Evolutionary conservation across 352 stramenopile species (phyloP).

Genomic region (Saprolegnia diclina): DNA sequence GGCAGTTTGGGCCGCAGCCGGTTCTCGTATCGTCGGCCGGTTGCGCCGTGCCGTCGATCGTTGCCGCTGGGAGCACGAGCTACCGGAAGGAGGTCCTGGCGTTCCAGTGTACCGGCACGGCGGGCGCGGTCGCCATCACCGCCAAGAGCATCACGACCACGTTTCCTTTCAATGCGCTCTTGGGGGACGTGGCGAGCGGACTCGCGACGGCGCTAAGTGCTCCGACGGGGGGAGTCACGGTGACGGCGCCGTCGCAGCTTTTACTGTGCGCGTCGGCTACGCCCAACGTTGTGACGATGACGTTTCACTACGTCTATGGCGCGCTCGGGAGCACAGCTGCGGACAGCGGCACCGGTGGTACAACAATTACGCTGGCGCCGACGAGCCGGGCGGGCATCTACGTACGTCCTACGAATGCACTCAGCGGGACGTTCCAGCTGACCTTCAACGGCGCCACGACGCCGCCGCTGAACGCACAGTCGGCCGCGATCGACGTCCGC

Average conservation of each 20-base stretch:
- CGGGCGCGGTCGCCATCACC: constrained; percentile 12
- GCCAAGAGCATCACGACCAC: constrained; percentile 5
- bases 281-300: constrained; percentile 41
- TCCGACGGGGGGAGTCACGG: constrained; percentile 52
- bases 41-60: constrained; percentile 30
- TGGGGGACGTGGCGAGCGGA: constrained; percentile 32
- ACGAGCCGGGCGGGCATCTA: constrained; percentile 59
- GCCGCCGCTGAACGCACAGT: constrained; percentile 58
- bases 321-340: constrained; percentile 33
- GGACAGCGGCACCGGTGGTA: constrained; percentile 24
- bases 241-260: constrained; percentile 38
- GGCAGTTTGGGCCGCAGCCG: constrained; percentile 44
- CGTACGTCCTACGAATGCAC: constrained; percentile 33
- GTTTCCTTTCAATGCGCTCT: constrained; percentile 17
- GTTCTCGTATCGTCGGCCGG: constrained; percentile 29
- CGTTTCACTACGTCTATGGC: constrained; percentile 60
- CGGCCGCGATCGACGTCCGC: constrained; percentile 50
- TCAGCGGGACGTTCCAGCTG: constrained; percentile 79
- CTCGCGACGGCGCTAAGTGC: constrained; percentile 47
- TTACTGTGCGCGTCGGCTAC: constrained; percentile 38
- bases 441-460: constrained; percentile 59
- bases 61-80: constrained; percentile 39
- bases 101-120: constrained; percentile 11
- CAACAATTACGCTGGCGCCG: constrained; percentile 30
- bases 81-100: constrained; percentile 25